Conservation (phyloP, 371 early-diverging fungal genomes). For the Lichtheimia hyalospora region DNA sequence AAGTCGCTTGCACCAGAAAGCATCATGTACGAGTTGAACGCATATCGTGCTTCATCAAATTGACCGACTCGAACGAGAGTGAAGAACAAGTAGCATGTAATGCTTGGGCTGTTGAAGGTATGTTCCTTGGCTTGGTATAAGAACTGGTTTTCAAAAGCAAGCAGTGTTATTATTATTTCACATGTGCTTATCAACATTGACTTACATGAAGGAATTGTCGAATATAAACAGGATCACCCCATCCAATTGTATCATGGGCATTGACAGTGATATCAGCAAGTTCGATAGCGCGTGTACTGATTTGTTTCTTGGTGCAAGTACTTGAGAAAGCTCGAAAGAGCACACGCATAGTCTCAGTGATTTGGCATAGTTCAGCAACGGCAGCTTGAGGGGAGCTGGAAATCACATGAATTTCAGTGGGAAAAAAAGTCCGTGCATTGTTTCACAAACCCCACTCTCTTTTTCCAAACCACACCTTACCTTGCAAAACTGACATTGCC, state of each 20-base stretch:
- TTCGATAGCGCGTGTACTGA: constrained; percentile 23
- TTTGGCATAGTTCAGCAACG: background rate
- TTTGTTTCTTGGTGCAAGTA: background rate
- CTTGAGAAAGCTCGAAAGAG: background rate
- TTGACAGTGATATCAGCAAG: constrained; percentile 19
- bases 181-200: background rate
- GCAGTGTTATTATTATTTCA: too few relatives aligned
- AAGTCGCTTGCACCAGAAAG: constrained; percentile 35
- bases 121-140: constrained; percentile 61
- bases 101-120: constrained; percentile 70
- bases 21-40: constrained; percentile 59
- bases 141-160: constrained; percentile 11
- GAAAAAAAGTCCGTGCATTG: too few relatives aligned
- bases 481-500: background rate
- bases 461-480: background rate
- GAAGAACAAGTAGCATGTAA: constrained; percentile 64
- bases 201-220: constrained; percentile 27
- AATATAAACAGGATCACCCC: constrained; percentile 32
- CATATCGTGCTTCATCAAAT: constrained; percentile 69
- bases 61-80: constrained; percentile 60
- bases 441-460: too few relatives aligned
- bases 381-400: background rate
- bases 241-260: constrained; percentile 36
- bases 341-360: background rate
- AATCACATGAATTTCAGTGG: background rate